Evolutionary conservation across 768 basidiomycete genomes (phyloP), one percentile per base, ranked within the genome.

Genomic region (Lentinula edodes): DNA sequence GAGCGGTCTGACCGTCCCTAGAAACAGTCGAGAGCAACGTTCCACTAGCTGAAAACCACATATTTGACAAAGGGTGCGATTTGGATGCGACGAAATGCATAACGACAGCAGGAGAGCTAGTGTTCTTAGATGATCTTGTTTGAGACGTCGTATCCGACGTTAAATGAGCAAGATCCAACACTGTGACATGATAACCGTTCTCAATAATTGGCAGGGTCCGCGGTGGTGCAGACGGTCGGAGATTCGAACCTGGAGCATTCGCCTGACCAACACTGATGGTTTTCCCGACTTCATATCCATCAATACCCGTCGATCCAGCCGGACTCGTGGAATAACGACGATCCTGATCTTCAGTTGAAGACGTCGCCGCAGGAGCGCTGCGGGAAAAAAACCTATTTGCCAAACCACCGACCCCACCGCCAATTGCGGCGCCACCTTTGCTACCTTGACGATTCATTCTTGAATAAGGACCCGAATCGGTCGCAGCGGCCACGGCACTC

Each of bases 1-100:
- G 77, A 28, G 81, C 69, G 13, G 76, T 75, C 61, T 83, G 83
- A 1, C 88, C 88, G 61, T 87, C 86, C 63, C 75, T 72, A 9
- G 80, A 76, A 2, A 78, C 78, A 7, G 84, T 80, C 7, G 79
- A 66, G 3, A 90, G 63, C 16, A 75, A 74, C 34, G 78, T 81
- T 13, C 86, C 87, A 62, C 87, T 85, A 9, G 66, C 64, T 6
- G 83, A 79, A 66, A 87, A 90, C 36, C 66, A 60, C 0, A 89
- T 65, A 5, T 71, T 70, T 9, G 80, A 75, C 15, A 88, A 70
- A 0, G 78, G 74, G 64, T 82, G 78, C 55, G 78, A 79, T 60
- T 74, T 74, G 16, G 78, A 80, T 9, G 76, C 80, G 51, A 76
- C 58, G 61, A 88, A 85, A 63, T 84, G 79, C 20, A 80, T 73